A percentile compares a stretch with the other conserved stretches of the same genome.
Conservation (phyloP, 106 monocot genomes). For the Allium sativum region DNA sequence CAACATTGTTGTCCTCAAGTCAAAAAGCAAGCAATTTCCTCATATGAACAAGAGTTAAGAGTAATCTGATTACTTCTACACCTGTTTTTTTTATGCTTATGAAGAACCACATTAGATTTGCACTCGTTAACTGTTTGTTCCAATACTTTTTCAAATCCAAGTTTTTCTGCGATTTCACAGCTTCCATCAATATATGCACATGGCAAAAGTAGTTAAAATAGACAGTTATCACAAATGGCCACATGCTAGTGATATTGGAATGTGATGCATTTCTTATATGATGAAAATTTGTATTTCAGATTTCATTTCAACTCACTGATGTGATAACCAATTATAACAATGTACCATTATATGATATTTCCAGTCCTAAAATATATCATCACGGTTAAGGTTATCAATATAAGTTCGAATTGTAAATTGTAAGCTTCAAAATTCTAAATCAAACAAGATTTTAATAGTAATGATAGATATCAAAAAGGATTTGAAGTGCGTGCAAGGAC, state of each 20-base stretch:
- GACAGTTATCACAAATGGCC: not conserved
- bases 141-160: slow-evolving; percentile 86
- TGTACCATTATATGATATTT: no score
- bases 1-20: no score
- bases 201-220: slow-evolving; percentile 1
- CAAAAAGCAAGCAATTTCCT: no score
- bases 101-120: slow-evolving; percentile 82
- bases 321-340: no score
- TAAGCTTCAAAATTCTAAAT: no score
- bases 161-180: slow-evolving; percentile 52
- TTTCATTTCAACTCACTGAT: not conserved
- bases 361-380: no score
- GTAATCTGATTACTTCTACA: slow-evolving; percentile 96
- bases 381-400: no score
- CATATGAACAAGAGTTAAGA: no score
- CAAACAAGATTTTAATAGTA: no score
- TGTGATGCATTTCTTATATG: not conserved
- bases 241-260: not conserved
- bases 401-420: no score
- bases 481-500: no score
- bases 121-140: slow-evolving; percentile 84
- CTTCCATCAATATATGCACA: slow-evolving; percentile 33
- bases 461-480: no score
- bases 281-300: not conserved
- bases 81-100: slow-evolving; percentile 96